phyloP scores from a whole-genome alignment of 2,329 filamentous ascomycete genomes.

The Calonectria pseudoturangicola region DNA sequence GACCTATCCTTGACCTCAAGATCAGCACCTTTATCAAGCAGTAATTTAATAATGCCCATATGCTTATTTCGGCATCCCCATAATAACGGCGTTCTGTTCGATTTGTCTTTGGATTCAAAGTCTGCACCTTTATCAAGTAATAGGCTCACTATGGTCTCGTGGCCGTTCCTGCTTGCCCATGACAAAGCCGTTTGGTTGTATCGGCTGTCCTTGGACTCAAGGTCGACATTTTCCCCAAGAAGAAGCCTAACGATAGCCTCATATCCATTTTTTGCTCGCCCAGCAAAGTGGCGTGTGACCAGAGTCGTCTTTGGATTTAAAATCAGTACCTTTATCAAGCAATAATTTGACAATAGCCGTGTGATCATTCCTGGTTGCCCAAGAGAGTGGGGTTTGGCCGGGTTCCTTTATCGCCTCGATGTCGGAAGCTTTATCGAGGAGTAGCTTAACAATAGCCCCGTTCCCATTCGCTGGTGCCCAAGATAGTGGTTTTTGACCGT shows the following conservation, averaged over 20 bases:
- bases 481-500: too few species aligned
- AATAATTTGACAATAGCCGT: not conserved
- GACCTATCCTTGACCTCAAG: not conserved
- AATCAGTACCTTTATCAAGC: not conserved
- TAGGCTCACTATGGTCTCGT: too few species aligned
- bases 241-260: too few species aligned
- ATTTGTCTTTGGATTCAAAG: not conserved
- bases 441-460: too few species aligned
- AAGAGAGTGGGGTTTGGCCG: not conserved
- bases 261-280: too few species aligned
- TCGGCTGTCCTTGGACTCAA: not conserved
- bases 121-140: not conserved
- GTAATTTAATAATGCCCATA: not conserved
- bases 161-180: too few species aligned
- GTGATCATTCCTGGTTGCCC: not conserved
- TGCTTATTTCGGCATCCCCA: not conserved
- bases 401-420: too few species aligned
- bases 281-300: too few species aligned
- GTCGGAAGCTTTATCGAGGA: too few species aligned
- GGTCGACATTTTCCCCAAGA: not conserved
- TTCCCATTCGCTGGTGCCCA: too few species aligned
- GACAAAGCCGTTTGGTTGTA: too few species aligned
- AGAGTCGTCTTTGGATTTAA: conserved; percentile 21
- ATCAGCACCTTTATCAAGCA: not conserved
- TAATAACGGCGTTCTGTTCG: too few species aligned